Base-by-base conservation (phyloP, 108 stramenopile species). In the Aureococcus anophagefferens region DNA sequence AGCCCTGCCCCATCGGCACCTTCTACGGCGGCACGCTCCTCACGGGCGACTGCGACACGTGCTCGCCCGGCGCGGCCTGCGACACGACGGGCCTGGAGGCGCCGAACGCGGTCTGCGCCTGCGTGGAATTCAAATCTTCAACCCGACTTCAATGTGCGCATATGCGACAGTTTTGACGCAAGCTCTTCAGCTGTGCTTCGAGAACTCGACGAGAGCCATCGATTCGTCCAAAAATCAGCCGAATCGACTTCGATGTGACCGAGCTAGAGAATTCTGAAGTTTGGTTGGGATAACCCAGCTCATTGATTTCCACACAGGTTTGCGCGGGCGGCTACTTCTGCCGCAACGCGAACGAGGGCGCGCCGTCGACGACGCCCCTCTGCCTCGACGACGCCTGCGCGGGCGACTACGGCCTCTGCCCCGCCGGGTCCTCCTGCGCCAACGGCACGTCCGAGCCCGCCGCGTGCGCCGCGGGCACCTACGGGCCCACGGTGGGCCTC, bases 301-400 rank as follows among this genome's bases (percentile, higher is more conserved):
- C n/a, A n/a, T n/a, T n/a, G n/a, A n/a, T n/a, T n/a, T n/a, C n/a
- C n/a, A n/a, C n/a, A n/a, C 73, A 64, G 29, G 30, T 46, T 18
- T 80, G 79, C 67, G 67, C 40, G 16, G 66, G 46, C 34, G 79
- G 79, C 29, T 79, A 74, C 69, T 82, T 71, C 59, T 82, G 72
- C 66, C 31, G 64, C 62, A 76, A 73, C 46, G 9, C 40, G 21
- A 35, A 76, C n/a, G 36, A 79, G 16, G 31, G 14, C 17, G 30
- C 32, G 29, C 34, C 62, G 40, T 25, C 45, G 30, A 46, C 66
- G 44, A 29, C 1, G 30, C 46, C 40, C 18, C 72, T 51, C 44
- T 25, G 33, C 33, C 32, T 44, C 33, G 34, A 11, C 66, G 44
- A 18, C 5, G 51, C 5, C 28, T 64, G 46, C 33, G 46, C 5